Percentiles rank a stretch among this genome's conserved stretches.
These are phyloP conservation scores for Sphaerostilbella broomeana DNA, from an alignment of 2,329 filamentous ascomycete genomes.

Conservation along the genomic window DNA sequence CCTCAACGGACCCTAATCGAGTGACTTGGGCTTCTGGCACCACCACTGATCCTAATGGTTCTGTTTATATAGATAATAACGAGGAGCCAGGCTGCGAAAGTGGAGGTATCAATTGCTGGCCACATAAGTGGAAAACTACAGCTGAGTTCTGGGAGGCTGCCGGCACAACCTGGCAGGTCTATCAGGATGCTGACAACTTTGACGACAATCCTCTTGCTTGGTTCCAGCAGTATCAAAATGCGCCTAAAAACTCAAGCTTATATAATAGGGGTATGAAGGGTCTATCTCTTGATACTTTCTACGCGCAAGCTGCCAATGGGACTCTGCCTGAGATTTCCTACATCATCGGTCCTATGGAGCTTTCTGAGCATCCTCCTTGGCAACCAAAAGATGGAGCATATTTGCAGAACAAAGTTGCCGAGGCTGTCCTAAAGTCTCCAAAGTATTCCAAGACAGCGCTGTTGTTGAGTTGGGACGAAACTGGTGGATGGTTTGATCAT, in stretches of 20 bases:
- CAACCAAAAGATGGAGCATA: constrained; percentile 47
- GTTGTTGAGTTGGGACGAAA: constrained; percentile 41
- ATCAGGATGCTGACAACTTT: constrained; percentile 44
- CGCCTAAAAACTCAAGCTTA: constrained; percentile 33
- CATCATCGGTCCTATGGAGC: constrained; percentile 43
- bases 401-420: constrained; percentile 46
- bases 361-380: constrained; percentile 49
- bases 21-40: constrained; percentile 45
- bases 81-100: constrained; percentile 39
- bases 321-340: constrained; percentile 46
- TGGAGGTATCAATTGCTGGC: constrained; percentile 43
- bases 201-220: constrained; percentile 49
- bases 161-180: constrained; percentile 44
- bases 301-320: constrained; percentile 41
- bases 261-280: constrained; percentile 40
- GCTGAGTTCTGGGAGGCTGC: constrained; percentile 42
- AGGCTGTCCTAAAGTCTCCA: constrained; percentile 43
- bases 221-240: constrained; percentile 46
- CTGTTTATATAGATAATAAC: constrained; percentile 43
- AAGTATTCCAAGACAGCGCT: constrained; percentile 42
- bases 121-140: constrained; percentile 47
- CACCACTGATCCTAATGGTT: constrained; percentile 34
- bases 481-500: constrained; percentile 49
- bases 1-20: constrained; percentile 47
- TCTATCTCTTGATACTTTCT: constrained; percentile 43